Percentiles rank a stretch among this genome's conserved stretches.
These are phyloP conservation scores for Crithidia sp. DNA, from an alignment of 208 protist genomes.

Conservation along the genomic window DNA sequence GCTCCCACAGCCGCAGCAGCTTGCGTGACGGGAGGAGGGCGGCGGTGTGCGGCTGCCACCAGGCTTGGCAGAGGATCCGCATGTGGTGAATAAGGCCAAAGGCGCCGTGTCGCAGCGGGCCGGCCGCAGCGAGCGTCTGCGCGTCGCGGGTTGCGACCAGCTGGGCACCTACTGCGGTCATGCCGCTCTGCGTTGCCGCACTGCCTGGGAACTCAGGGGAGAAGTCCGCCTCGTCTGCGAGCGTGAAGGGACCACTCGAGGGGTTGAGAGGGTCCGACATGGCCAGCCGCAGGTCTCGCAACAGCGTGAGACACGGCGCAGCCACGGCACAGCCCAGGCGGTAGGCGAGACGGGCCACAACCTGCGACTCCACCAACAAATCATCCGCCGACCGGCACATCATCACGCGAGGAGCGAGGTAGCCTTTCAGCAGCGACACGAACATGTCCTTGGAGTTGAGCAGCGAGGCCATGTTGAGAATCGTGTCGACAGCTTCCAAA, in stretches of 20 bases:
- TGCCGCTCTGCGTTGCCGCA: background rate
- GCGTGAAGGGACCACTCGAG: background rate
- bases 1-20: slow-evolving; percentile 50
- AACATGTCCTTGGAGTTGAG: slow-evolving; percentile 69
- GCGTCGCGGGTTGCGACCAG: slow-evolving; percentile 19
- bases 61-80: slow-evolving; percentile 58
- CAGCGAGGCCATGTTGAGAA: slow-evolving; percentile 75
- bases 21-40: slow-evolving; percentile 38
- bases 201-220: background rate
- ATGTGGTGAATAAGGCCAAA: slow-evolving; percentile 48
- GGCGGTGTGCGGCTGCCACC: slow-evolving; percentile 67
- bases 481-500: slow-evolving; percentile 56
- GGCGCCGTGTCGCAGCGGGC: slow-evolving; percentile 17
- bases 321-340: slow-evolving; percentile 53
- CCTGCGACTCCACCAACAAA: slow-evolving; percentile 54
- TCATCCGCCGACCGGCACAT: slow-evolving; percentile 29
- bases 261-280: slow-evolving; percentile 25
- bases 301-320: slow-evolving; percentile 51
- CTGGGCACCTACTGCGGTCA: slow-evolving; percentile 9
- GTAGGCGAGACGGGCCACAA: slow-evolving; percentile 48
- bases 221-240: background rate
- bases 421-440: slow-evolving; percentile 54
- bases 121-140: slow-evolving; percentile 17
- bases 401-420: slow-evolving; percentile 60
- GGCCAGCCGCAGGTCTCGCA: slow-evolving; percentile 54